A percentile compares a stretch with the other conserved stretches of the same genome.
Evolutionary conservation across 2,329 filamentous ascomycete genomes (phyloP).

Genomic region (Hymenoscyphus albidus): DNA sequence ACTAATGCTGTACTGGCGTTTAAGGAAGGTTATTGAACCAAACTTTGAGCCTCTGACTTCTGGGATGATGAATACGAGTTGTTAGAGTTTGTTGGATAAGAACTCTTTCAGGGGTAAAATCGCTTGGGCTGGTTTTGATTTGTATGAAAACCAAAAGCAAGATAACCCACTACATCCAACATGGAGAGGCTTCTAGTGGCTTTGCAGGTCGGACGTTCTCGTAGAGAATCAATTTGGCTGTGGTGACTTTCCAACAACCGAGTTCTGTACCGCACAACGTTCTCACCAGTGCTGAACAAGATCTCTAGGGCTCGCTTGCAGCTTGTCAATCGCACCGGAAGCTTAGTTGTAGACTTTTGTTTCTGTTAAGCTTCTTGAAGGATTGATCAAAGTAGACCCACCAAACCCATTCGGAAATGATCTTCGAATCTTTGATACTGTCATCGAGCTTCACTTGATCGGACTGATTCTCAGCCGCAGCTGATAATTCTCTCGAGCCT

Average conservation of each 20-base stretch:
- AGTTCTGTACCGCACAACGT: no score
- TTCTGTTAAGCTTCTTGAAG: not conserved
- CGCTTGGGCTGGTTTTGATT: not conserved
- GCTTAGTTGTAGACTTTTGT: not conserved
- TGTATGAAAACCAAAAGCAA: not conserved
- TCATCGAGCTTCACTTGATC: not conserved
- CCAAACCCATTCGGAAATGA: not conserved
- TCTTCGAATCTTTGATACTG: not conserved
- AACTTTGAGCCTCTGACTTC: not conserved
- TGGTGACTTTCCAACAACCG: no score
- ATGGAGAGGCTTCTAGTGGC: no score
- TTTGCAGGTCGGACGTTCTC: no score
- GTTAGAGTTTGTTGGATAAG: not conserved
- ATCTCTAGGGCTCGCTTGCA: not conserved
- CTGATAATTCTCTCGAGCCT: slow-evolving; percentile 5
- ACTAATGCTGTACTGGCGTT: not conserved
- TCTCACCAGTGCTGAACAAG: not conserved
- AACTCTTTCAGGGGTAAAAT: not conserved
- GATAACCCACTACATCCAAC: no score
- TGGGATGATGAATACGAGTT: not conserved
- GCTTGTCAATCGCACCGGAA: not conserved
- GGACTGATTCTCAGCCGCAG: slow-evolving; percentile 11
- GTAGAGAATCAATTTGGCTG: no score
- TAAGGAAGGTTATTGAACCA: not conserved
- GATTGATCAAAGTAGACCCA: not conserved